phyloP scores from a whole-genome alignment of 768 basidiomycete genomes.

The Lepiota venenata region DNA sequence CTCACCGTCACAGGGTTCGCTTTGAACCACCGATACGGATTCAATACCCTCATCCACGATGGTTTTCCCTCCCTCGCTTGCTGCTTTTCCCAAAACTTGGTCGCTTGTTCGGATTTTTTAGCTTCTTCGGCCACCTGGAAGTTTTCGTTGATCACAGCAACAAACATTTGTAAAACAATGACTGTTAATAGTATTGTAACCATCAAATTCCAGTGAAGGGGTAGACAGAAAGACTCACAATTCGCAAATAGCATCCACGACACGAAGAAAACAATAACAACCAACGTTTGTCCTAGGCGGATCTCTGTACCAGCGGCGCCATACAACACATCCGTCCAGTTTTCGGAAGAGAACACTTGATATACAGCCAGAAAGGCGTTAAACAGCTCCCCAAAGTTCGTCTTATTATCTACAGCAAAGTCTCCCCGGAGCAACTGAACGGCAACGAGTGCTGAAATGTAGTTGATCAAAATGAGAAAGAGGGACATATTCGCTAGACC shows the following conservation, averaged over 20 bases:
- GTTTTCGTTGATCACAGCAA: conserved; percentile 96
- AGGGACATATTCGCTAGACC: conserved; percentile 90
- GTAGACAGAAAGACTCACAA: conserved; percentile 49
- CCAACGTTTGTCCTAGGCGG: conserved; percentile 60
- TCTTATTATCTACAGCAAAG: conserved; percentile 42
- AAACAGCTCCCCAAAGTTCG: conserved; percentile 82
- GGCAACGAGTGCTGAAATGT: conserved; percentile 77
- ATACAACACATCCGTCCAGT: conserved; percentile 85
- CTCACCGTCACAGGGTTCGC: conserved; percentile 70
- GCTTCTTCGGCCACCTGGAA: conserved; percentile 90
- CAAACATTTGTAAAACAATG: conserved; percentile 93
- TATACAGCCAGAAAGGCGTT: conserved; percentile 87
- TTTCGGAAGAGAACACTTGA: conserved; percentile 89
- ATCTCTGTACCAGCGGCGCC: conserved; percentile 57
- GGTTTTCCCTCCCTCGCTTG: conserved; percentile 46
- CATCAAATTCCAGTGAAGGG: neutral
- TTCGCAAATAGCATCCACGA: conserved; percentile 92
- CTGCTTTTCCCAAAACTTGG: conserved; percentile 59
- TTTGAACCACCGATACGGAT: conserved; percentile 85
- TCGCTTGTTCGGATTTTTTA: conserved; percentile 79
- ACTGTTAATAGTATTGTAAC: conserved; percentile 32
- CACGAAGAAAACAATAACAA: conserved; percentile 69
- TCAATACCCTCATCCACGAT: conserved; percentile 71
- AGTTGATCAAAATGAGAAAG: conserved; percentile 87
- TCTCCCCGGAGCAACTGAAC: conserved; percentile 88